These are phyloP conservation scores for Calonectria pteridis DNA, from an alignment of 2,329 filamentous ascomycete genomes.

Conservation along the genomic window DNA sequence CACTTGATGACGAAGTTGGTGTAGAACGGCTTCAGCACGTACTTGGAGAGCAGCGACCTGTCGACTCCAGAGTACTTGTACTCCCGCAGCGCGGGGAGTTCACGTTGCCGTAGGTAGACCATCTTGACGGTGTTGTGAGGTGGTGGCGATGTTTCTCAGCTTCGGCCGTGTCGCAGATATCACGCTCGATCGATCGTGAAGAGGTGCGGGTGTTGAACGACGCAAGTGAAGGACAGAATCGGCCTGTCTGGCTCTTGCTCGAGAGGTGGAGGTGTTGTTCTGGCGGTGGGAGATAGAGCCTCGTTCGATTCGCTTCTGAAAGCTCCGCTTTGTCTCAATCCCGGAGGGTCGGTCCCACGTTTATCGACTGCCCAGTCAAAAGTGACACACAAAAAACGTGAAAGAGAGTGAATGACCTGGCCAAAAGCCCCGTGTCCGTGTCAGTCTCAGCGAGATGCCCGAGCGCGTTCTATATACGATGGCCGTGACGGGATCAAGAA, in stretches of 20 bases:
- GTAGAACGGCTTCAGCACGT: conserved; percentile 98
- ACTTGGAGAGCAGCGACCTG: conserved; percentile 88
- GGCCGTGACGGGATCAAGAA: neutral
- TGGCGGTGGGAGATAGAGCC: conserved; percentile 23
- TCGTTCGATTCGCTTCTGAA: conserved; percentile 27
- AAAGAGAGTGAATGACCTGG: neutral
- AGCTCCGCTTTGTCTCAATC: conserved; percentile 30
- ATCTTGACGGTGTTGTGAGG: conserved; percentile 62
- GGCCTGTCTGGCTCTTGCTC: neutral
- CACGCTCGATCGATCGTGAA: conserved; percentile 2
- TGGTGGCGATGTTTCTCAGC: conserved; percentile 5
- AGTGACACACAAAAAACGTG: neutral
- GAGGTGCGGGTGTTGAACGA: neutral
- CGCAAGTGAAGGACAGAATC: neutral
- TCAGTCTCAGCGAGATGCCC: neutral
- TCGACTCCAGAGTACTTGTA: conserved; percentile 98
- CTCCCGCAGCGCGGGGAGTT: conserved; percentile 87
- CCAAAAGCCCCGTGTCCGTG: neutral
- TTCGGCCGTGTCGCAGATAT: neutral
- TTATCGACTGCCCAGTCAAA: conserved; percentile 2
- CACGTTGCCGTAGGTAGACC: conserved; percentile 95
- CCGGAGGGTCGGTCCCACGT: conserved; percentile 14
- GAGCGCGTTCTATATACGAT: neutral
- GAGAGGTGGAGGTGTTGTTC: conserved; percentile 9
- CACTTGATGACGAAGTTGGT: conserved; percentile 92